These are phyloP conservation scores for Cephalotrichum gorgonifer DNA, from an alignment of 2,329 filamentous ascomycete genomes.

Conservation along the genomic window DNA sequence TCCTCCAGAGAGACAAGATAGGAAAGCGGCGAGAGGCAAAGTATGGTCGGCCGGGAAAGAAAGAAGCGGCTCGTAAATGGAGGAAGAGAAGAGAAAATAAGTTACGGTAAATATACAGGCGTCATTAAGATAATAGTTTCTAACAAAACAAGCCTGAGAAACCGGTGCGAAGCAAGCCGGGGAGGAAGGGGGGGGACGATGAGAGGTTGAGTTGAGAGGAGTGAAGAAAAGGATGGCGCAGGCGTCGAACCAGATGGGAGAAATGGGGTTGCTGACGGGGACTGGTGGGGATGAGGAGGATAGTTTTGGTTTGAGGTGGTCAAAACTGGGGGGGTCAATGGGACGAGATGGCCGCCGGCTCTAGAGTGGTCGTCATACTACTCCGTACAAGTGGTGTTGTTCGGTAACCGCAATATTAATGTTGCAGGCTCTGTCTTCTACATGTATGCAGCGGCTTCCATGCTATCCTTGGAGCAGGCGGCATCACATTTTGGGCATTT, in stretches of 20 bases:
- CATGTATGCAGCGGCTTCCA: no score
- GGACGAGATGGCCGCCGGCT: no score
- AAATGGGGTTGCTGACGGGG: neutral
- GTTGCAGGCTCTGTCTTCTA: no score
- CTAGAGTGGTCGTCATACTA: no score
- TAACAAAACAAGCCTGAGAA: constrained; percentile 3
- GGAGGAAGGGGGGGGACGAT: constrained; percentile 3
- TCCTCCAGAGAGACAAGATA: constrained; percentile 5
- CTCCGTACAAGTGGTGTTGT: no score
- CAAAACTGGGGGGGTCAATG: no score
- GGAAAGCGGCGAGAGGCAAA: constrained; percentile 2
- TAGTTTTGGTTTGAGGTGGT: no score
- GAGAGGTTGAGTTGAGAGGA: neutral
- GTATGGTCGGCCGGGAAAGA: constrained; percentile 1
- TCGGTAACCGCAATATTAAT: no score
- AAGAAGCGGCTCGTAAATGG: constrained; percentile 3
- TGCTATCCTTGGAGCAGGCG: no score
- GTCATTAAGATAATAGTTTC: constrained; percentile 13
- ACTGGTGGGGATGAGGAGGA: neutral
- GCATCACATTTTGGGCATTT: no score
- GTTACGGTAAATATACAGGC: constrained; percentile 17
- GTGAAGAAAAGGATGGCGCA: neutral
- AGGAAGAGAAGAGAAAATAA: constrained; percentile 1
- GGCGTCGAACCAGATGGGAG: neutral
- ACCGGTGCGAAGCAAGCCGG: constrained; percentile 9